Percentiles rank a stretch among this genome's conserved stretches.
Evolutionary conservation across 2,329 filamentous ascomycete genomes (phyloP).

Genomic region (Phialocephala subalpina): DNA sequence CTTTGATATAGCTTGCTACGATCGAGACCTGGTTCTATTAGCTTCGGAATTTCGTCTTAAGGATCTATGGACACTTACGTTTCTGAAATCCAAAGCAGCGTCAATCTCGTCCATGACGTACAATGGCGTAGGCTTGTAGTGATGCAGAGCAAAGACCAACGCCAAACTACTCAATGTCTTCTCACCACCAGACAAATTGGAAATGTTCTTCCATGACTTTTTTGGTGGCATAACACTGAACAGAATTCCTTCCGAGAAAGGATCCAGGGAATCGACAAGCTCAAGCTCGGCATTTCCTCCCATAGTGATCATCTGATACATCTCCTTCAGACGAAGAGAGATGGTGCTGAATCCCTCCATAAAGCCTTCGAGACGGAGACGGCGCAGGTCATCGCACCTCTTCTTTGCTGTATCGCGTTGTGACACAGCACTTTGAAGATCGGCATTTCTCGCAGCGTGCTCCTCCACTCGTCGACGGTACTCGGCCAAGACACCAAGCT

Average conservation of each 20-base stretch:
- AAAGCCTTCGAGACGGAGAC: constrained; percentile 91
- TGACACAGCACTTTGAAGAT: constrained; percentile 79
- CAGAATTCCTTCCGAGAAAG: constrained; percentile 94
- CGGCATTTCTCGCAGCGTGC: constrained; percentile 80
- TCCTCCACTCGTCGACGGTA: constrained; percentile 89
- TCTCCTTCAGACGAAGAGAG: constrained; percentile 94
- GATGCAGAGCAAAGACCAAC: constrained; percentile 96
- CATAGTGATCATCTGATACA: constrained; percentile 99
- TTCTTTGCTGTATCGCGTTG: constrained; percentile 89
- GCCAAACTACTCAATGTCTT: constrained; percentile 95
- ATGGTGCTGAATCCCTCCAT: constrained; percentile 98
- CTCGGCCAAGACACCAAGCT: constrained; percentile 87
- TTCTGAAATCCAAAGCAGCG: constrained; percentile 95
- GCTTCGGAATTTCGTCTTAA: constrained; percentile 11
- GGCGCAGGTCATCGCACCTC: constrained; percentile 89
- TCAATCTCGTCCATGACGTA: constrained; percentile 99
- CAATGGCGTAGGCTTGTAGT: constrained; percentile 95
- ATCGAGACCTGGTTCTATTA: constrained; percentile 77
- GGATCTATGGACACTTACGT: constrained; percentile 70
- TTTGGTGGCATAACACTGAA: constrained; percentile 99
- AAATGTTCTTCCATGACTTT: constrained; percentile 99
- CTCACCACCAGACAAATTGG: constrained; percentile 93
- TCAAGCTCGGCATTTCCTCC: constrained; percentile 97
- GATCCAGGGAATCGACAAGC: constrained; percentile 93
- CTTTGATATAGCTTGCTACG: constrained; percentile 98